phyloP scores from a whole-genome alignment of 805 yeast species.

The Metschnikowia dekortorum region DNA sequence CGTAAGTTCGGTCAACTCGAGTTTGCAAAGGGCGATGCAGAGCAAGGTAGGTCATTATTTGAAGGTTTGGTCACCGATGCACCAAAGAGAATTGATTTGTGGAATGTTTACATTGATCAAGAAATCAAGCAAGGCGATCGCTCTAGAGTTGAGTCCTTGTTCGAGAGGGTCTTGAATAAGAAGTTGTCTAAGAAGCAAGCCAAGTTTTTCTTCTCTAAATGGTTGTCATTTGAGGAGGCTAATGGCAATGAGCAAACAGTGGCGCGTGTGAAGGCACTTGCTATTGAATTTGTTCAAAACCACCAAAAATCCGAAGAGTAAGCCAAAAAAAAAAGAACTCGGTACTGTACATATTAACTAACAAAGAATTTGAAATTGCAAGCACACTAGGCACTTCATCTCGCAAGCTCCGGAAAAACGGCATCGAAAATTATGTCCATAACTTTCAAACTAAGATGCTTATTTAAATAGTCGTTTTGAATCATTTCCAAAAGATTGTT shows the following conservation, averaged over 20 bases:
- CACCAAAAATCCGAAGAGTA: slow-evolving; percentile 14
- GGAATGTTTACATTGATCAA: slow-evolving; percentile 95
- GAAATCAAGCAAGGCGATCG: slow-evolving; percentile 68
- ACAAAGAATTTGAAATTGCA: background rate
- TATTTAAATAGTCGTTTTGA: slow-evolving; percentile 69
- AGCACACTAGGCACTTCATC: background rate
- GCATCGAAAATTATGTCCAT: slow-evolving; percentile 54
- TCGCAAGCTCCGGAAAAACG: slow-evolving; percentile 27
- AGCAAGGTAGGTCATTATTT: slow-evolving; percentile 90
- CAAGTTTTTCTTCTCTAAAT: slow-evolving; percentile 88
- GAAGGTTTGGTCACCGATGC: slow-evolving; percentile 89
- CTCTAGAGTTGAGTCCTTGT: slow-evolving; percentile 67
- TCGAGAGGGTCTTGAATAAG: slow-evolving; percentile 69
- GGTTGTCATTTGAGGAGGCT: slow-evolving; percentile 78
- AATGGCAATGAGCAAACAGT: slow-evolving; percentile 62
- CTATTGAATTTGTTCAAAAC: slow-evolving; percentile 64
- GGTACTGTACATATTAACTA: background rate
- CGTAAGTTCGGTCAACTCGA: slow-evolving; percentile 87
- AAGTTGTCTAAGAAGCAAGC: slow-evolving; percentile 85
- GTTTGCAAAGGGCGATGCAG: slow-evolving; percentile 81
- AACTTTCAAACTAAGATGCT: slow-evolving; percentile 55
- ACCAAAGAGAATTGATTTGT: slow-evolving; percentile 86
- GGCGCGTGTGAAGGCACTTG: slow-evolving; percentile 87
- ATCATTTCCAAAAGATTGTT: slow-evolving; percentile 56
- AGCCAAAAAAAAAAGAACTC: background rate